These are phyloP conservation scores for Verbascum thapsus DNA, from an alignment of 257 asterid genomes.

Conservation along the genomic window DNA sequence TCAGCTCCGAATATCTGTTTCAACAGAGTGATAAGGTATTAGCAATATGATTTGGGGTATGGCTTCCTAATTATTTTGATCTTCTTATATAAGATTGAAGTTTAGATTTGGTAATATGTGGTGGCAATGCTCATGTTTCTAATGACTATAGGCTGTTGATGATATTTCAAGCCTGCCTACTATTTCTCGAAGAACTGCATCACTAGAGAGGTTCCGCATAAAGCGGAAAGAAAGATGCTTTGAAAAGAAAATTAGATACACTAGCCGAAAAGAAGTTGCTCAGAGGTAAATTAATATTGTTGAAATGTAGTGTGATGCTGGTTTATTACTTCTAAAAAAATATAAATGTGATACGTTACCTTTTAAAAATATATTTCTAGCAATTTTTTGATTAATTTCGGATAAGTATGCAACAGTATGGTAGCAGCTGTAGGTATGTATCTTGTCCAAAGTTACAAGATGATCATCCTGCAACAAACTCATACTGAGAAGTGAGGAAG, in stretches of 20 bases:
- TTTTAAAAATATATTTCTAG: background rate
- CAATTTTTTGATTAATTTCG: background rate
- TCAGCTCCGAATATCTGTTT: slow-evolving; percentile 33
- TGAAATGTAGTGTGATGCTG: background rate
- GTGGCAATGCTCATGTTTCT: slow-evolving; percentile 21
- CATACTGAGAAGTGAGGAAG: background rate
- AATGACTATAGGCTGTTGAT: slow-evolving; percentile 37
- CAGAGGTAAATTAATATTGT: slow-evolving; percentile 38
- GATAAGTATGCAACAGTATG: background rate
- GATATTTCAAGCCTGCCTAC: slow-evolving; percentile 34
- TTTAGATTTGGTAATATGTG: background rate
- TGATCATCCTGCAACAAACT: background rate
- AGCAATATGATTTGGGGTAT: slow-evolving; percentile 2
- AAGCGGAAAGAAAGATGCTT: slow-evolving; percentile 58
- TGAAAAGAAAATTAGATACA: slow-evolving; percentile 51
- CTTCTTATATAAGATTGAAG: background rate
- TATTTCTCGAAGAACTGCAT: slow-evolving; percentile 42
- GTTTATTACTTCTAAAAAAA: background rate
- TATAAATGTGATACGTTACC: background rate
- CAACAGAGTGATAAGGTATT: slow-evolving; percentile 42
- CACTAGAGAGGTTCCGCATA: slow-evolving; percentile 55
- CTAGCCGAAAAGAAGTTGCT: slow-evolving; percentile 56
- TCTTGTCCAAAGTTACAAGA: background rate
- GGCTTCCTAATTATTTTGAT: slow-evolving; percentile 6
- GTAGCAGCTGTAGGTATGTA: background rate